Conservation (phyloP, 805 yeast species). For the Starmerella sp. region DNA sequence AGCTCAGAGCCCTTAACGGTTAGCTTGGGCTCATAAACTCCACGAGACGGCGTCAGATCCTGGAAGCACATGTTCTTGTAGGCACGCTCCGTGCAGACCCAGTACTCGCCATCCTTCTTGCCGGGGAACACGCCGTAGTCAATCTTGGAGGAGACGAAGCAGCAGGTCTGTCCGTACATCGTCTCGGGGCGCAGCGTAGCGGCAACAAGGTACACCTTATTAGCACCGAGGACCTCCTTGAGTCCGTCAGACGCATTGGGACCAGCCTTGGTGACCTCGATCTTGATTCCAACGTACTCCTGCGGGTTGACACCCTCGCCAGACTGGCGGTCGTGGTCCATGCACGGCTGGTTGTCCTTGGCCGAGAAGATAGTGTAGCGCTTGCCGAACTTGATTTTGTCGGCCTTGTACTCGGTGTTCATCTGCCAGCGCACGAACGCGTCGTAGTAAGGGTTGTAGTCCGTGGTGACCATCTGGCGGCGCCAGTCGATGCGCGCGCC, state of each 20-base stretch:
- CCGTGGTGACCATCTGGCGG: conserved; percentile 90
- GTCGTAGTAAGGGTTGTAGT: conserved; percentile 88
- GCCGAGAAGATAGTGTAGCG: conserved; percentile 95
- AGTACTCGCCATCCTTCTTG: conserved; percentile 57
- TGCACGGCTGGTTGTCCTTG: conserved; percentile 97
- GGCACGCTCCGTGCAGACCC: conserved; percentile 85
- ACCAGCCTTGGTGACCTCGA: conserved; percentile 30
- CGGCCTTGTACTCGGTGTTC: conserved; percentile 69
- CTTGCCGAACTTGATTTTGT: conserved; percentile 95
- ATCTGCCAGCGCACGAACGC: conserved; percentile 95
- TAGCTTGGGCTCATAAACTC: conserved; percentile 51
- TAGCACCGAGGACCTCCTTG: conserved; percentile 36
- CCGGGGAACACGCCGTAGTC: conserved; percentile 84
- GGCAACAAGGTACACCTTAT: conserved; percentile 75
- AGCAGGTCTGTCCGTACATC: conserved; percentile 97
- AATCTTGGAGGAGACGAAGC: conserved; percentile 93
- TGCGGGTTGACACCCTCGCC: conserved; percentile 98
- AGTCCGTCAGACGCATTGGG: conserved; percentile 42
- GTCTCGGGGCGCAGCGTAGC: conserved; percentile 98
- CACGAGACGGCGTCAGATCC: conserved; percentile 81
- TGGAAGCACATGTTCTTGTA: conserved; percentile 96
- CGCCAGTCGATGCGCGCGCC: conserved; percentile 99
- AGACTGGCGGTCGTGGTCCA: conserved; percentile 95
- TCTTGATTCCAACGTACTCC: conserved; percentile 90
- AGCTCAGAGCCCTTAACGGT: conserved; percentile 58